Percentiles rank a stretch among this genome's conserved stretches.
phyloP scores from a whole-genome alignment of 768 basidiomycete genomes.

The Lyophyllum semitale region DNA sequence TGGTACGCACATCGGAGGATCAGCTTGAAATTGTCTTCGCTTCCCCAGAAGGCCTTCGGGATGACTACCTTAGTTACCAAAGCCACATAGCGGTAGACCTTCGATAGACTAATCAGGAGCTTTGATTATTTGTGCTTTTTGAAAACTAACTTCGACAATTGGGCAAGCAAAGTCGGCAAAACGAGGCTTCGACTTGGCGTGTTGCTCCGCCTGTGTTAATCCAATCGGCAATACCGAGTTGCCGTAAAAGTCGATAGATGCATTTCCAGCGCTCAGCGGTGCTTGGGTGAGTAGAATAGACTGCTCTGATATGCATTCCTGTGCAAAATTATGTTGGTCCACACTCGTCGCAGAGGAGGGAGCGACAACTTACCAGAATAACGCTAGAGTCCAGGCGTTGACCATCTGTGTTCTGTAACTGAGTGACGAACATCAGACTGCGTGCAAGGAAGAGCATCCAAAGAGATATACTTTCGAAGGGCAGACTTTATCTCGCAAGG shows the following conservation, averaged over 20 bases:
- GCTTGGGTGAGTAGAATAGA: conserved; percentile 61
- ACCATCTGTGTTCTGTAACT: conserved; percentile 42
- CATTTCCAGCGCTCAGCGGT: conserved; percentile 32
- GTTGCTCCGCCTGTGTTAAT: conserved; percentile 46
- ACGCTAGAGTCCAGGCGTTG: conserved; percentile 57
- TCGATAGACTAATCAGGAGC: background rate
- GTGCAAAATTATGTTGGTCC: conserved; percentile 3
- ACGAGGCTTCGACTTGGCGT: conserved; percentile 62
- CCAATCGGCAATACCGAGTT: conserved; percentile 47
- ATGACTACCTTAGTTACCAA: conserved; percentile 69
- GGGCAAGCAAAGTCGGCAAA: conserved; percentile 78
- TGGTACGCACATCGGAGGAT: conserved; percentile 54
- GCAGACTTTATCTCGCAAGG: conserved; percentile 65
- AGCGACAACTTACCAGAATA: conserved; percentile 52
- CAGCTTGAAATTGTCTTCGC: conserved; percentile 58
- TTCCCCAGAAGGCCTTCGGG: conserved; percentile 81
- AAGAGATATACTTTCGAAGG: conserved; percentile 65
- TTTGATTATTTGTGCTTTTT: background rate
- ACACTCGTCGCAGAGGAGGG: background rate
- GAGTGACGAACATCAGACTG: background rate
- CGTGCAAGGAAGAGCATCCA: background rate
- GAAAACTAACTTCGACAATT: conserved; percentile 54
- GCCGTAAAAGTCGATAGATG: conserved; percentile 56
- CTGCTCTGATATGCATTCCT: conserved; percentile 80
- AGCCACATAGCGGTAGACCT: conserved; percentile 75